Conservation (phyloP, 495 filamentous ascomycete genomes). For the Penicillium paxilli region DNA sequence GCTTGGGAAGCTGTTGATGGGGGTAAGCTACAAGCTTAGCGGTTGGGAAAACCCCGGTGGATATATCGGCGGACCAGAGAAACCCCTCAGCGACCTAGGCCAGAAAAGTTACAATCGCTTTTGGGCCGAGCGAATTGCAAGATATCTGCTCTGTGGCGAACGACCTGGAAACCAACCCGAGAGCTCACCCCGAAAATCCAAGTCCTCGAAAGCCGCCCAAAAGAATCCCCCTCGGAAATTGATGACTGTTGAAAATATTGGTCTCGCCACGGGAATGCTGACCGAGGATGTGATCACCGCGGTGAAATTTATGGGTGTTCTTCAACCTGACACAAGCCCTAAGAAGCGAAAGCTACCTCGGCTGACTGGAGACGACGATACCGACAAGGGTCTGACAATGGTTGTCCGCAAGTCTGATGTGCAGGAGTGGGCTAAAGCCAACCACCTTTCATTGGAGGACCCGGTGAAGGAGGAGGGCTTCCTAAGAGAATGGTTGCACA, state of each 20-base stretch:
- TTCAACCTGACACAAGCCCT: constrained; percentile 56
- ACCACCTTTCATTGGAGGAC: constrained; percentile 43
- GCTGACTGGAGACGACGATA: constrained; percentile 23
- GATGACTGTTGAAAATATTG: constrained; percentile 57
- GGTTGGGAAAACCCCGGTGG: constrained; percentile 63
- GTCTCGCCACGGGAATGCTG: constrained; percentile 71
- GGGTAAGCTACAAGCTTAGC: constrained; percentile 90
- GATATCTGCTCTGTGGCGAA: constrained; percentile 53
- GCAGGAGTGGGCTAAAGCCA: constrained; percentile 44
- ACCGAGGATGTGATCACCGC: constrained; percentile 80
- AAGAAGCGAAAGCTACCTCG: constrained; percentile 39
- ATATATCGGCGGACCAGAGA: constrained; percentile 88
- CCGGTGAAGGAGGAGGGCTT: constrained; percentile 52
- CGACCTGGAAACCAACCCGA: constrained; percentile 24
- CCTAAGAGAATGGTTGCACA: constrained; percentile 32
- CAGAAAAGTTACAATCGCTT: constrained; percentile 76
- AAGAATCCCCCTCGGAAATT: constrained; percentile 35
- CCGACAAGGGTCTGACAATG: constrained; percentile 33
- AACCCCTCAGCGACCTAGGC: constrained; percentile 83
- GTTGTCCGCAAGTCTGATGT: constrained; percentile 46
- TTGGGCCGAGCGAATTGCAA: constrained; percentile 79
- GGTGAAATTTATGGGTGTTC: constrained; percentile 73
- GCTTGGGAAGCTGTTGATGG: constrained; percentile 87
- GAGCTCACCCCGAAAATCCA: constrained; percentile 27
- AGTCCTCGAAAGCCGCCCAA: constrained; percentile 29